phyloP scores from a whole-genome alignment of 2,329 filamentous ascomycete genomes.

The Neoascochyta sp. region DNA sequence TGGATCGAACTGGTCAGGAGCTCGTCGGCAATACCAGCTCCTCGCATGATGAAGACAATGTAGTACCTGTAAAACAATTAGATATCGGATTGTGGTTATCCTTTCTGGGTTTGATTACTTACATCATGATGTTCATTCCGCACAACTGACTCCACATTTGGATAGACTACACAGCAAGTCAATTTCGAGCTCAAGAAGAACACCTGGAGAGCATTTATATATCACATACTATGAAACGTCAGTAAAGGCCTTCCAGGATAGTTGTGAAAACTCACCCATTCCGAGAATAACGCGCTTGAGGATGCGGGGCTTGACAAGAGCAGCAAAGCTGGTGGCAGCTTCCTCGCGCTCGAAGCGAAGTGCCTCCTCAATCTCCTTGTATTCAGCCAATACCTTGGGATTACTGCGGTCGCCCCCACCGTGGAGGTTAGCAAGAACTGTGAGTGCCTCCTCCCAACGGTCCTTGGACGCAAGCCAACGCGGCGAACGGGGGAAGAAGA shows the following conservation, averaged over 20 bases:
- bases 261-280: conserved; percentile 40
- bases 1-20: conserved; percentile 60
- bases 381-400: conserved; percentile 60
- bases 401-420: conserved; percentile 55
- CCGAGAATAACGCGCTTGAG: conserved; percentile 56
- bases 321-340: conserved; percentile 48
- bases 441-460: conserved; percentile 63
- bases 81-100: too few species aligned
- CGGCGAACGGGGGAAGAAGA: conserved; percentile 52
- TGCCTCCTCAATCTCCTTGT: conserved; percentile 57
- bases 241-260: too few species aligned
- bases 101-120: too few species aligned
- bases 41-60: conserved; percentile 59
- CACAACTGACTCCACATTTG: conserved; percentile 23
- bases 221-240: too few species aligned
- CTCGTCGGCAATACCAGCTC: conserved; percentile 54
- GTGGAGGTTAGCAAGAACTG: conserved; percentile 53
- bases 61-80: conserved; percentile 34
- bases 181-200: too few species aligned
- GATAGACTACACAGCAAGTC: too few species aligned
- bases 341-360: conserved; percentile 54
- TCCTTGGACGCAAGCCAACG: conserved; percentile 68
- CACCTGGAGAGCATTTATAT: too few species aligned
- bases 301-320: conserved; percentile 51
- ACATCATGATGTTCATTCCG: conserved; percentile 59